Evolutionary conservation across 768 basidiomycete genomes (phyloP).

Genomic region (Cytidiella melzeri): DNA sequence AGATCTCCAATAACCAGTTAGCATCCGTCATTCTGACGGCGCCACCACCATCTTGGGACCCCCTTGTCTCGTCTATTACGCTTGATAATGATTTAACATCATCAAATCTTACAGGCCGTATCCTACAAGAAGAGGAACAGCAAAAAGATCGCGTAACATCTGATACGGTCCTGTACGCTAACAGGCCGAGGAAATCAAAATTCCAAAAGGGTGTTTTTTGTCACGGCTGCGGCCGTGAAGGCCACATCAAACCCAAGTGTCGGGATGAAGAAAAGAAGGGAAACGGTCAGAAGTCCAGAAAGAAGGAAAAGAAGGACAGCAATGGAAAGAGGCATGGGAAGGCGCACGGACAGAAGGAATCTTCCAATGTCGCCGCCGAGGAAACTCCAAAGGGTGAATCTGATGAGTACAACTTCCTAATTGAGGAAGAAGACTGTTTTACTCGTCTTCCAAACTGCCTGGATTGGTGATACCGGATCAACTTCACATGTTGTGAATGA

Average conservation of each 20-base stretch:
- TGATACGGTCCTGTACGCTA: background rate
- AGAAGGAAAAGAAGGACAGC: no score
- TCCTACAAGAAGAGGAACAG: constrained; percentile 1
- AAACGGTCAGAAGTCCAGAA: background rate
- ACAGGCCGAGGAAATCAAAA: constrained; percentile 1
- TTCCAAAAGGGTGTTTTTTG: background rate
- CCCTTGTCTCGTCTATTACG: constrained; percentile 19
- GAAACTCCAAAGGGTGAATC: background rate
- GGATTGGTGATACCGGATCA: constrained; percentile 14
- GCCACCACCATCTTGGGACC: constrained; percentile 30
- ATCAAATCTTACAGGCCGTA: background rate
- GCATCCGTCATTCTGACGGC: constrained; percentile 26
- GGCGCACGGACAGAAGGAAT: no score
- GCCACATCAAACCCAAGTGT: constrained; percentile 1
- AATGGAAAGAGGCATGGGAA: no score
- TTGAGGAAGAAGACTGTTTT: constrained; percentile 10
- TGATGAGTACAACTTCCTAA: constrained; percentile 10
- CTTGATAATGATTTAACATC: background rate
- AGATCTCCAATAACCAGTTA: constrained; percentile 24
- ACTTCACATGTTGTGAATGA: constrained; percentile 11
- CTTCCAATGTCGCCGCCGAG: background rate
- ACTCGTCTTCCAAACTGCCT: background rate
- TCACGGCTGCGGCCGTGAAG: constrained; percentile 4
- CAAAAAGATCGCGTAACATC: background rate
- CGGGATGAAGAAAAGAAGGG: background rate